Evolutionary conservation across 1,139 yeast species (phyloP), one percentile per base, ranked within the genome.

Genomic region (Suhomyces taliae): DNA sequence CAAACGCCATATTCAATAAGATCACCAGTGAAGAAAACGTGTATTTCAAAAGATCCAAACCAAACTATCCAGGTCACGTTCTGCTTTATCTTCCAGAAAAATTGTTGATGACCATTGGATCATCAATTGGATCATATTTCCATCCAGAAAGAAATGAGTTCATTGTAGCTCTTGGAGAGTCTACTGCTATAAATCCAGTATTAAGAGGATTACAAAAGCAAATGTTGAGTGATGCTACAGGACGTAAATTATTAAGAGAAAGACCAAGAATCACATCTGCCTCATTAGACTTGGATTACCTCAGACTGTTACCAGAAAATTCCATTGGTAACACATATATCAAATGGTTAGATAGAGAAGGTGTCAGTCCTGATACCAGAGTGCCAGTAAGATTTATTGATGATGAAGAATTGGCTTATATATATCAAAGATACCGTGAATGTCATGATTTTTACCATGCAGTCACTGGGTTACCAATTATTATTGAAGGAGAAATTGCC

Each of bases 381-480:
- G 91, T 87, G 2, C 85, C 90, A 0, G 98, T 93, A 6, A 79
- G 82, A 49, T 93, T 81, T 64, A 89, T 93, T 37, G 95, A 89
- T 54, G 90, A 93, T 61, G 95, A 89, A 37, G 96, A 90, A 60
- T 79, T 90, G 58, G 97, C 97, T 1, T 93, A 87, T 60, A 87
- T 93, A 14, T 90, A 83, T 74, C 95, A 90, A 64, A 72, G 99
- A 54, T 93, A 93, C 65, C 80, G 99, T 44, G 98, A 93, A 62
- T 91, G 97, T 62, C 99, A 93, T 59, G 99, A 93, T 64, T 93
- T 93, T 60, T 93, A 90, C 62, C 99, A 93, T 64, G 90, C 98
- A 2, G 76, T 93, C 36, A 87, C 96, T 0, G 95, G 96, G 8
- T 75, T 90, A 44, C 98, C 98, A 0, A 88, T 91, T 38, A 85